phyloP scores from a whole-genome alignment of 495 filamentous ascomycete genomes.

The Hypomontagnella monticulosa region DNA sequence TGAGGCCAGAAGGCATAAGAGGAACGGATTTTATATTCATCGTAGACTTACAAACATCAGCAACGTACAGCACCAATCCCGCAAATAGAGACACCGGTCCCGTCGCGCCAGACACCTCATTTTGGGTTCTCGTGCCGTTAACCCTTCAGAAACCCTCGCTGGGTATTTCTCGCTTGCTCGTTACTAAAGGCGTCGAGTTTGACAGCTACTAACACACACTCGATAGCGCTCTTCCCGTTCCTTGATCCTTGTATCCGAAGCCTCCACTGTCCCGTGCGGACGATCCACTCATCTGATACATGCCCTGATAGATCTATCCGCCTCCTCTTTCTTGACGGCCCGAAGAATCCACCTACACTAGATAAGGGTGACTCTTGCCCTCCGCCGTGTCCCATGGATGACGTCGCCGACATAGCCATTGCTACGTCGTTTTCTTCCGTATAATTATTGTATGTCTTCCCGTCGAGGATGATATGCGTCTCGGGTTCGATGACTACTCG shows the following conservation, averaged over 20 bases:
- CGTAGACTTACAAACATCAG: background rate
- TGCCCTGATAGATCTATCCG: slow-evolving; percentile 50
- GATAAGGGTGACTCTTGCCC: slow-evolving; percentile 51
- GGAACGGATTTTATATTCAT: slow-evolving; percentile 3
- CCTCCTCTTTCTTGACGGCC: slow-evolving; percentile 61
- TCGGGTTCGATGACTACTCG: slow-evolving; percentile 72
- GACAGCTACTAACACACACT: slow-evolving; percentile 76
- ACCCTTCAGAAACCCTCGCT: slow-evolving; percentile 69
- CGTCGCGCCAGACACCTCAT: background rate
- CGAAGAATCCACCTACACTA: slow-evolving; percentile 25
- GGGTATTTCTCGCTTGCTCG: slow-evolving; percentile 73
- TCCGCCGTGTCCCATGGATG: slow-evolving; percentile 45
- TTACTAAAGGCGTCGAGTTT: slow-evolving; percentile 80
- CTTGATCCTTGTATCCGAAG: slow-evolving; percentile 69
- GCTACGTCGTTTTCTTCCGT: slow-evolving; percentile 42
- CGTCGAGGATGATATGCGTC: slow-evolving; percentile 78
- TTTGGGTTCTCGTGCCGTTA: slow-evolving; percentile 14
- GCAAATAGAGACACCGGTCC: background rate
- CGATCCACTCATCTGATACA: slow-evolving; percentile 68
- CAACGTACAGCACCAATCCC: slow-evolving; percentile 1
- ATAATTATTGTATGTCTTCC: slow-evolving; percentile 54
- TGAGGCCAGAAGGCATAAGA: background rate
- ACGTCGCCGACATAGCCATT: slow-evolving; percentile 44
- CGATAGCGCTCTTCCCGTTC: slow-evolving; percentile 65
- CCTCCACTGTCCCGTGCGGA: slow-evolving; percentile 84